Base-by-base conservation (phyloP, 2,329 filamentous ascomycete genomes). In the Lachnellula subtilissima region DNA sequence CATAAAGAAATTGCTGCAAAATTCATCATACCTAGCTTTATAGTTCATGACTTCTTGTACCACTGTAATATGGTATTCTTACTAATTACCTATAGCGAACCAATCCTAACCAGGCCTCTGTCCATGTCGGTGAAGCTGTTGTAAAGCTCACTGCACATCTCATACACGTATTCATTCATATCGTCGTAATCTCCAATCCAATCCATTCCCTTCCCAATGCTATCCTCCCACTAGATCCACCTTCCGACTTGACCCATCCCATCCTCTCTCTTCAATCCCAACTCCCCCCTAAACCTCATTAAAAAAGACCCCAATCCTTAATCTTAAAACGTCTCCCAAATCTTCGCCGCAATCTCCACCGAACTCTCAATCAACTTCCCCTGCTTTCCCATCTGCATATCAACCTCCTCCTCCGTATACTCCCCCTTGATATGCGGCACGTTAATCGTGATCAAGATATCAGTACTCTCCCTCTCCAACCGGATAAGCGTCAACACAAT, bases 391-490 rank as follows among this genome's bases (percentile, higher is more conserved):
- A 84, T 72, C 67, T 84, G 79, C 54, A 86, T 73, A 67, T 89
- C 83, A 15, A 93, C 83, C 35, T 90, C 85, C 8, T 87, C 85
- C 71, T 85, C 82, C 65, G 85, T 78, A 69, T 91, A 91, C 70
- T 88, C 83, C 60, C 86, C 86, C 64, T 83, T 79, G 63, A 91
- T 86, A 69, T 94, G 87, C 28, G 92, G 93, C 48, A 96, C 88
- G 72, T 96, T 97, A 68, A 96, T 83, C 42, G 89, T 89, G 60
- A 96, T 84, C 48, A 96, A 76, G 40, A 97, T 75, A 72, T 97
- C 93, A 1, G 92, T 93, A 55, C 77, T 78, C 69, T 91, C 80
- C 65, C 82, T 80, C 72, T 86, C 86, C 48, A 97, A 78, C 15
- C 93, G 81, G 55, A 97, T 75, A 42, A 97, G 77, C 15, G 90